Percentiles rank a stretch among this genome's conserved stretches.
Evolutionary conservation across 2,329 filamentous ascomycete genomes (phyloP).

Genomic region (Cordyceps tenuipes): DNA sequence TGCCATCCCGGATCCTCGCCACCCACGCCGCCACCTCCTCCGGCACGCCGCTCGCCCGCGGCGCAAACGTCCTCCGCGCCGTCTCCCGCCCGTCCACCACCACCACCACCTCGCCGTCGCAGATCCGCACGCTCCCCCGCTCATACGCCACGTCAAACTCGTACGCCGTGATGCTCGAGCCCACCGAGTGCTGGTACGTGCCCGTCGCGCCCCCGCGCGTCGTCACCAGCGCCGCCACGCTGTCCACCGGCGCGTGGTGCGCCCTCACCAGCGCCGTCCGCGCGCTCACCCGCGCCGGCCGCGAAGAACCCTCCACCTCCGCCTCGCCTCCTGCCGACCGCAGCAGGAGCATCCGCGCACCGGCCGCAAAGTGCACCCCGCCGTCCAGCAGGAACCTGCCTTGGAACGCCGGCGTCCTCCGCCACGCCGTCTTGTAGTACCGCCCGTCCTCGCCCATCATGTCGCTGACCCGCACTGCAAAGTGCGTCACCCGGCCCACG

Average conservation of each 20-base stretch:
- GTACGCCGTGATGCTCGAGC: conserved; percentile 43
- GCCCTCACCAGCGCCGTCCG: conserved; percentile 46
- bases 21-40: conserved; percentile 56
- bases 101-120: conserved; percentile 36
- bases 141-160: conserved; percentile 52
- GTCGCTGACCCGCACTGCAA: conserved; percentile 32
- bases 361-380: conserved; percentile 65
- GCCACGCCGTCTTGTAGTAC: conserved; percentile 50
- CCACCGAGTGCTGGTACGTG: conserved; percentile 48
- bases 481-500: conserved; percentile 33
- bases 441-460: conserved; percentile 31
- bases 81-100: conserved; percentile 24
- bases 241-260: conserved; percentile 58
- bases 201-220: conserved; percentile 47
- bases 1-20: conserved; percentile 39
- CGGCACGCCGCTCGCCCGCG: conserved; percentile 44
- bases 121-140: conserved; percentile 43
- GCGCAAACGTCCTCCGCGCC: conserved; percentile 34
- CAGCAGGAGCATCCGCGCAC: conserved; percentile 50
- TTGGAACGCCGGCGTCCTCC: conserved; percentile 61
- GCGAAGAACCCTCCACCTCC: conserved; percentile 21
- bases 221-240: conserved; percentile 50
- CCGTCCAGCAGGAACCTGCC: conserved; percentile 71
- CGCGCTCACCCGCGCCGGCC: conserved; percentile 39
- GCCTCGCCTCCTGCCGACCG: conserved; percentile 27